These are phyloP conservation scores for Pichia rugopelliculosa DNA, from an alignment of 805 yeast genomes.

Conservation along the genomic window DNA sequence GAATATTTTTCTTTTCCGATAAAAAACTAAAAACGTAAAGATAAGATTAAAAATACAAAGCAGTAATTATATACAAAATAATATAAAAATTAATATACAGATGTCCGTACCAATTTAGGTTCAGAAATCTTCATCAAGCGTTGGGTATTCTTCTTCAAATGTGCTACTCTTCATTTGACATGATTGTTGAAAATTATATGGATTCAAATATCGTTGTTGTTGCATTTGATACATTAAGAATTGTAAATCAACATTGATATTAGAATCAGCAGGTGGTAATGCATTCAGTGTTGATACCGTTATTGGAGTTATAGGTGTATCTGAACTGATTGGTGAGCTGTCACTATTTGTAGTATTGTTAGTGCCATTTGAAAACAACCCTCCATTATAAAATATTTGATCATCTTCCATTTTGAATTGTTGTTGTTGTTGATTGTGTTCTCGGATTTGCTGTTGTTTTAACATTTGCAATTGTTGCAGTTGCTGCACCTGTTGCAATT, in stretches of 20 bases:
- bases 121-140: conserved; percentile 13
- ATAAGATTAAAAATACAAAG: background rate
- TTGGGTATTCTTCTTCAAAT: conserved; percentile 14
- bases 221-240: conserved; percentile 1
- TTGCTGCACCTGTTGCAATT: conserved; percentile 1
- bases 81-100: background rate
- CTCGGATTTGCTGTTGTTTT: conserved; percentile 1
- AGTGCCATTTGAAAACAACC: background rate
- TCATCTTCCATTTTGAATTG: background rate
- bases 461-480: too few relatives aligned
- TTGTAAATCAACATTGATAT: background rate
- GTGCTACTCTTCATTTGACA: background rate
- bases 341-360: background rate
- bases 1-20: too few relatives aligned
- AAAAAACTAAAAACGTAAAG: too few relatives aligned
- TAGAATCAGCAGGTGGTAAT: background rate
- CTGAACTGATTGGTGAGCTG: background rate
- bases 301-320: background rate
- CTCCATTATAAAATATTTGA: background rate
- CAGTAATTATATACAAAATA: background rate
- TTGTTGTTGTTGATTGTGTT: background rate
- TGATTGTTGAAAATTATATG: background rate
- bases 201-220: background rate
- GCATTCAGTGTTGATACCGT: background rate
- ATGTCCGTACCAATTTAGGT: background rate